phyloP scores from a whole-genome alignment of 2,329 filamentous ascomycete species.

The Gyromitra esculenta region DNA sequence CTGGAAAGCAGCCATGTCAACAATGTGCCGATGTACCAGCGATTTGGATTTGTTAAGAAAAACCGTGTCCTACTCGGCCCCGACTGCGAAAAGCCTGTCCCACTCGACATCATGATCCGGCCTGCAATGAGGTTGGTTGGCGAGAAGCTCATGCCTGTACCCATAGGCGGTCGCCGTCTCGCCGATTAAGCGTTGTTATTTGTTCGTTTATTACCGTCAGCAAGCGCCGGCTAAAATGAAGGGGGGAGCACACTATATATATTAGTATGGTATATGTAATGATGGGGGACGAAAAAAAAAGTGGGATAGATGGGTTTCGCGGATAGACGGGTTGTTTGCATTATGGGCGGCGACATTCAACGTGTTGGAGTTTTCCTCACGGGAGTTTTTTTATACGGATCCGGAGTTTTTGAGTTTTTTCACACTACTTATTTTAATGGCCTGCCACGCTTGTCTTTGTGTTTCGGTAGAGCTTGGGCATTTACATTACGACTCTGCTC shows the following conservation, averaged over 20 bases:
- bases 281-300: conserved; percentile 44
- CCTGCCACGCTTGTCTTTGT: conserved; percentile 38
- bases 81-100: conserved; percentile 69
- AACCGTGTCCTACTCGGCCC: conserved; percentile 63
- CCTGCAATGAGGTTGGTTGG: conserved; percentile 45
- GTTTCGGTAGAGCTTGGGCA: conserved; percentile 16
- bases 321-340: conserved; percentile 51
- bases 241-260: conserved; percentile 6
- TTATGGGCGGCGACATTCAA: conserved; percentile 48
- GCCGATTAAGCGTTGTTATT: conserved; percentile 33
- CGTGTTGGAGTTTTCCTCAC: conserved; percentile 53
- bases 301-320: conserved; percentile 41
- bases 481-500: conserved; percentile 41
- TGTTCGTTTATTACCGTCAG: conserved; percentile 18
- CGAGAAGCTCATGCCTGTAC: conserved; percentile 54
- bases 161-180: conserved; percentile 55
- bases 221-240: conserved; percentile 36
- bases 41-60: conserved; percentile 78
- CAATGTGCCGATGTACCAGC: conserved; percentile 77
- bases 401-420: conserved; percentile 49
- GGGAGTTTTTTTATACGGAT: conserved; percentile 50
- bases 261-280: conserved; percentile 40
- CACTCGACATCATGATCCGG: conserved; percentile 80
- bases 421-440: conserved; percentile 39
- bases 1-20: conserved; percentile 77